These are phyloP conservation scores for Fusarium sublunatum DNA, from an alignment of 2,329 filamentous ascomycete genomes.

Conservation along the genomic window DNA sequence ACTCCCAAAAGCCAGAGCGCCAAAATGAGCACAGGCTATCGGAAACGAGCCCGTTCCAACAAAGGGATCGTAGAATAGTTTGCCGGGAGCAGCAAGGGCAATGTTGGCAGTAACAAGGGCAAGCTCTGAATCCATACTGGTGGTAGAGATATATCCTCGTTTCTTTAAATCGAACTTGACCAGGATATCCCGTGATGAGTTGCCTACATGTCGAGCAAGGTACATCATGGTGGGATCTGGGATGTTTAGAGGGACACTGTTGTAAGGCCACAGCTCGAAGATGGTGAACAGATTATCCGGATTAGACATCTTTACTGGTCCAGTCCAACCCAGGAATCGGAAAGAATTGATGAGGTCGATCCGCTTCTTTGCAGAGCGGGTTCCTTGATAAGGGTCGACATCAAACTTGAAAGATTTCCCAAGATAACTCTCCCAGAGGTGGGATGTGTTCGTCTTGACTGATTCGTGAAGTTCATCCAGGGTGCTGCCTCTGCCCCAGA, in stretches of 20 bases:
- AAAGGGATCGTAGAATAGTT: constrained; percentile 93
- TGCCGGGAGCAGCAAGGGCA: constrained; percentile 82
- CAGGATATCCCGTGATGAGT: constrained; percentile 74
- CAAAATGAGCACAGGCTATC: constrained; percentile 89
- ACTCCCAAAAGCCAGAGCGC: constrained; percentile 83
- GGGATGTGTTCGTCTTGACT: constrained; percentile 67
- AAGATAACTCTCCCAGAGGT: constrained; percentile 75
- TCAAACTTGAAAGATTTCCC: constrained; percentile 81
- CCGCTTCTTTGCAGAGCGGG: constrained; percentile 71
- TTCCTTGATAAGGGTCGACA: constrained; percentile 84
- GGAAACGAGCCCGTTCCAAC: constrained; percentile 95
- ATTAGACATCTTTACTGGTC: constrained; percentile 79
- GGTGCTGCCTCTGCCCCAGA: constrained; percentile 81
- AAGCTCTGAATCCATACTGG: constrained; percentile 96
- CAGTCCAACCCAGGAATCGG: constrained; percentile 79
- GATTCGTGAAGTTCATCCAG: constrained; percentile 76
- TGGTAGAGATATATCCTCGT: constrained; percentile 91
- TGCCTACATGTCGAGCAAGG: constrained; percentile 77
- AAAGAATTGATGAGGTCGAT: constrained; percentile 85
- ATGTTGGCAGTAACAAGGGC: constrained; percentile 93
- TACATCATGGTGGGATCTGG: constrained; percentile 70
- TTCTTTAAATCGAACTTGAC: constrained; percentile 91
- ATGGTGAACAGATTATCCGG: constrained; percentile 81
- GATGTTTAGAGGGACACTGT: constrained; percentile 60
- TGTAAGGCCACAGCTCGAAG: constrained; percentile 81